These are phyloP conservation scores for Paraglomus occultum DNA, from an alignment of 192 early-diverging fungal species.

Conservation along the genomic window DNA sequence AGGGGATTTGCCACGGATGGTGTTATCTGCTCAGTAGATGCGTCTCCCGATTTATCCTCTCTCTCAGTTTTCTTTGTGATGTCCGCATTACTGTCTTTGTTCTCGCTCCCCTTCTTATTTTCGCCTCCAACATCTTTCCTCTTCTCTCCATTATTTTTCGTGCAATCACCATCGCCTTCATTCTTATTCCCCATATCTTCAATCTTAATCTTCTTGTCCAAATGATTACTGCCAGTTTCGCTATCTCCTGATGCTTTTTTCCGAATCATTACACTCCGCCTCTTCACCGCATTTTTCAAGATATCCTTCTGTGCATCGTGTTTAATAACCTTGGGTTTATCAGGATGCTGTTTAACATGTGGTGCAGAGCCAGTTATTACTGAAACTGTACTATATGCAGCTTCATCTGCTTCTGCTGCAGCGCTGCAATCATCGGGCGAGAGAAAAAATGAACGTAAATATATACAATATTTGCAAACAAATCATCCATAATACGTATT, in stretches of 20 bases:
- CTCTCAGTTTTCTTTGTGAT: neutral
- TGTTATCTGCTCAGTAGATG: neutral
- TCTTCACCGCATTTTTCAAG: neutral
- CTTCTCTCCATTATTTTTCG: neutral
- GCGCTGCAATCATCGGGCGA: neutral
- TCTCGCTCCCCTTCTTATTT: neutral
- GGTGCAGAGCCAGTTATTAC: neutral
- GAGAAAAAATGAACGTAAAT: neutral
- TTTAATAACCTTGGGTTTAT: neutral
- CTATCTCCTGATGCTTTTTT: constrained; percentile 1
- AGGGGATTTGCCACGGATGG: neutral
- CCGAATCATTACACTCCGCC: neutral
- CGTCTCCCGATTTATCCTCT: neutral
- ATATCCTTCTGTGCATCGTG: neutral
- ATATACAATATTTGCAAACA: neutral
- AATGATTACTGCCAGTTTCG: too few relatives aligned
- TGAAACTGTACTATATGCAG: neutral
- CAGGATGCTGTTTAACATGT: neutral
- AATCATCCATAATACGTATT: too few relatives aligned
- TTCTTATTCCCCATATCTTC: neutral
- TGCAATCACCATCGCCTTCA: neutral
- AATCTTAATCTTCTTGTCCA: too few relatives aligned
- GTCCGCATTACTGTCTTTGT: neutral
- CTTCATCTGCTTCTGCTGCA: constrained; percentile 22
- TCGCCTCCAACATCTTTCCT: neutral